Conservation (phyloP, 768 basidiomycete genomes). For the Phylloporus scabripes region DNA sequence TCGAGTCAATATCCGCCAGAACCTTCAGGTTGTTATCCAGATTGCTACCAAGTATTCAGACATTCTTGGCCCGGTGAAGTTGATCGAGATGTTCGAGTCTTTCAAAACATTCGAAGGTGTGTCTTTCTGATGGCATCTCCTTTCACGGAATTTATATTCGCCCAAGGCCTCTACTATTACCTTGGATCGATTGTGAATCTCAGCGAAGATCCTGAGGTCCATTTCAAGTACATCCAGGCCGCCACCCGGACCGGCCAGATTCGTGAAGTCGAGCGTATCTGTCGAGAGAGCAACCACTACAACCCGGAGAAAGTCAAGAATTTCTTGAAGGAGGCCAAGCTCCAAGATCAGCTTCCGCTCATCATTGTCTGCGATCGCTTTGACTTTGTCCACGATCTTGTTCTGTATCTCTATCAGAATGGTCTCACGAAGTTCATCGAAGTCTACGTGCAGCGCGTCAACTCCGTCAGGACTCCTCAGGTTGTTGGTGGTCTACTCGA, state of each 20-base stretch:
- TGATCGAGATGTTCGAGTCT: conserved; percentile 97
- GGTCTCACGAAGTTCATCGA: conserved; percentile 96
- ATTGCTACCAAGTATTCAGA: conserved; percentile 99
- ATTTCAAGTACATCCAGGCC: conserved; percentile 99
- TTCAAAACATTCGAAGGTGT: conserved; percentile 96
- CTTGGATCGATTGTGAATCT: conserved; percentile 97
- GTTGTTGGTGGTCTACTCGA: conserved; percentile 95
- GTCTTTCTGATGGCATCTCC: not conserved
- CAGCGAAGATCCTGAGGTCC: conserved; percentile 92
- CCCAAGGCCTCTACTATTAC: conserved; percentile 89
- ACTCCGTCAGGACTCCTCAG: conserved; percentile 94
- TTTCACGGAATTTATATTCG: not conserved
- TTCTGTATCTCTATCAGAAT: conserved; percentile 97
- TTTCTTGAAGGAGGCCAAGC: conserved; percentile 98
- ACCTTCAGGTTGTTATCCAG: conserved; percentile 92
- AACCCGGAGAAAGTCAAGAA: conserved; percentile 99
- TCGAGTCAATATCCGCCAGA: conserved; percentile 93
- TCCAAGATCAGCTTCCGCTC: conserved; percentile 92
- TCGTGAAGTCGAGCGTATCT: conserved; percentile 98
- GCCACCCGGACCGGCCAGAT: conserved; percentile 98
- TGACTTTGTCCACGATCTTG: conserved; percentile 98
- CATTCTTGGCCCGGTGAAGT: conserved; percentile 91
- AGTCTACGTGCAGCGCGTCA: conserved; percentile 98
- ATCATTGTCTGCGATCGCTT: conserved; percentile 99
- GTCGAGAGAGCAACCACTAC: conserved; percentile 94